Conservation (phyloP, 805 yeast species). For the Teunomyces aglyptinius region DNA sequence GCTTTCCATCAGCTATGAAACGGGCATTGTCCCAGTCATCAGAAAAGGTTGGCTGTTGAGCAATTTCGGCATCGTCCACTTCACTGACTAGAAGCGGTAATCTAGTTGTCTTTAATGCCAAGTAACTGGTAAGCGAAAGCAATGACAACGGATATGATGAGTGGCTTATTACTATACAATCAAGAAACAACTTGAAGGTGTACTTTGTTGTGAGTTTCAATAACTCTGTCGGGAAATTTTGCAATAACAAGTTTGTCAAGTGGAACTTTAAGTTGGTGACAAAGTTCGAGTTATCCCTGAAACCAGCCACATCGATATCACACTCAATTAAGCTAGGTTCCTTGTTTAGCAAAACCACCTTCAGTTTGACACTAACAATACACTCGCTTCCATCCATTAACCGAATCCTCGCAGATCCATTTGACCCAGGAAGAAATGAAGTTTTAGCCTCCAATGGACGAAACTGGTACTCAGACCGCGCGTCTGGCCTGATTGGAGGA, state of each 20-base stretch:
- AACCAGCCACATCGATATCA: conserved; percentile 78
- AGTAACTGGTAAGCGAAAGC: conserved; percentile 73
- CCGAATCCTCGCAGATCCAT: conserved; percentile 88
- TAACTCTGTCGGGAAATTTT: conserved; percentile 50
- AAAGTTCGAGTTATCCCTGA: conserved; percentile 74
- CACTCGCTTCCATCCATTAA: conserved; percentile 92
- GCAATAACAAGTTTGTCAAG: conserved; percentile 51
- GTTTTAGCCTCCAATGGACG: conserved; percentile 84
- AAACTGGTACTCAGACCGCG: conserved; percentile 70
- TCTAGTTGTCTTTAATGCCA: conserved; percentile 76
- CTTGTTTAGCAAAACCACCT: conserved; percentile 53
- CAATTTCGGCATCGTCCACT: conserved; percentile 65
- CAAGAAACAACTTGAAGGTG: conserved; percentile 74
- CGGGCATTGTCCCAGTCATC: conserved; percentile 76
- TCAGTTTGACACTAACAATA: conserved; percentile 84
- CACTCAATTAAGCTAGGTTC: conserved; percentile 60
- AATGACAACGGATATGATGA: conserved; percentile 79
- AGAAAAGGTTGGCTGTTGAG: conserved; percentile 86
- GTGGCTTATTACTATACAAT: conserved; percentile 73
- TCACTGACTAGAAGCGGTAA: conserved; percentile 72
- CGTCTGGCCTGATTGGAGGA: conserved; percentile 82
- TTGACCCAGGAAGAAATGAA: conserved; percentile 78
- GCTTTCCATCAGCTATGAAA: conserved; percentile 41
- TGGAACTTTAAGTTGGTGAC: conserved; percentile 63
- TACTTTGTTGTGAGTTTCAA: conserved; percentile 70